Conservation (phyloP, 495 filamentous ascomycete genomes). For the Massariosphaeria phaeospora region DNA sequence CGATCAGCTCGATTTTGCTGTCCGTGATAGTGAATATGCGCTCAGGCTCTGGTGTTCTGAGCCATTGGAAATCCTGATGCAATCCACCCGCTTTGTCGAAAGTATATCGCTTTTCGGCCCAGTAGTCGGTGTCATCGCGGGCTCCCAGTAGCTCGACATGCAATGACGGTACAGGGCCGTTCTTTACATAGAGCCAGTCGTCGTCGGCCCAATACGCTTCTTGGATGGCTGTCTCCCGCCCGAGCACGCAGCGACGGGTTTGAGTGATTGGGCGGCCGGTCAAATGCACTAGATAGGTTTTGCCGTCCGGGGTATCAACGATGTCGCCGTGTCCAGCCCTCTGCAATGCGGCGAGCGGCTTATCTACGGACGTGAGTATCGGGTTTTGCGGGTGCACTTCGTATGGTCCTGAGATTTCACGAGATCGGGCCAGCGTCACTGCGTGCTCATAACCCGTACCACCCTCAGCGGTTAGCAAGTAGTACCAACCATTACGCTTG, state of each 20-base stretch:
- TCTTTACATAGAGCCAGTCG: conserved; percentile 56
- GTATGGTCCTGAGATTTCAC: conserved; percentile 55
- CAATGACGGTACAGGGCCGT: conserved; percentile 51
- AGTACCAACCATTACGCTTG: conserved; percentile 54
- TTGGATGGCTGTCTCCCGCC: conserved; percentile 53
- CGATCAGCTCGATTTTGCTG: conserved; percentile 45
- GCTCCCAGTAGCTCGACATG: conserved; percentile 48
- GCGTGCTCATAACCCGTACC: conserved; percentile 58
- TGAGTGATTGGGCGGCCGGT: conserved; percentile 51
- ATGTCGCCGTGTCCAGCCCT: conserved; percentile 57
- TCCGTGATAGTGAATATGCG: conserved; percentile 46
- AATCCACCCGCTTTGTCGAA: conserved; percentile 42
- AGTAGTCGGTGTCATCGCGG: conserved; percentile 49
- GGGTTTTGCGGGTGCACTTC: conserved; percentile 38
- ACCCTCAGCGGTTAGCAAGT: conserved; percentile 57
- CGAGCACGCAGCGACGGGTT: conserved; percentile 50
- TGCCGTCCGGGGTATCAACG: conserved; percentile 53
- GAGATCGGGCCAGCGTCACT: conserved; percentile 50
- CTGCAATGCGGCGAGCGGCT: conserved; percentile 42
- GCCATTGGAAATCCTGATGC: conserved; percentile 53
- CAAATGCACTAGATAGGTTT: conserved; percentile 53
- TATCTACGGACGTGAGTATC: conserved; percentile 13
- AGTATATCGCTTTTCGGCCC: conserved; percentile 48
- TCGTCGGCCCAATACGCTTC: conserved; percentile 50
- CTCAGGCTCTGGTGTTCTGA: conserved; percentile 51